Evolutionary conservation across 2,329 filamentous ascomycete genomes (phyloP), one percentile per base, ranked within the genome.

Genomic region (Gaeumannomyces sp.): DNA sequence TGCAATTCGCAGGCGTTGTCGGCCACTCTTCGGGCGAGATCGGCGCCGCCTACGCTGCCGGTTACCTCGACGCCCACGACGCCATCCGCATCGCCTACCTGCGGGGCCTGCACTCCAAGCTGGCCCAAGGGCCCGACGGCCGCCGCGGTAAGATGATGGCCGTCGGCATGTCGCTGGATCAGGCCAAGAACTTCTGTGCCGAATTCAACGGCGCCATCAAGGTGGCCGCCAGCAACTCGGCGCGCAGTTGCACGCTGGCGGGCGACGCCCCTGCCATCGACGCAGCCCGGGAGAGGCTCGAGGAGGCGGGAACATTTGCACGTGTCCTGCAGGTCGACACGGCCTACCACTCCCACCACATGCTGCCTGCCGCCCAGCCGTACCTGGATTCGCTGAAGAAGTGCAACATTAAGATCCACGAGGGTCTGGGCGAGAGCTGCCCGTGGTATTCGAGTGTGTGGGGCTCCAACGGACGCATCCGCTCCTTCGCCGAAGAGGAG

Each of bases 211-310:
- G 61, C 2, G 14, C 16, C 16, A 2, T 45, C 10, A 22, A 14
- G 28, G 45, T 45, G 16, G 62, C 62, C 5, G 31, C 56, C 2
- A 11, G 11, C 45, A 64, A 64, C 19, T 35, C 45, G 35, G 4
- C 27, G 13, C 13, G 7, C 10, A 81, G 77, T 14, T 72, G 77
- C 27, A 83, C 80, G 0, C 68, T 83, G 4, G 81, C 80, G 2
- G 80, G 80, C 0, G 72, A 75, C 31, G 66, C 66, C 0, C 69
- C 72, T 6, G 67, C 64, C 1, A 53, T 68, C 16, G 35, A 62
- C 4, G 61, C 62, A 53, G 61, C 63, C 7, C 53, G 59, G 2
- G 71, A 72, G 22, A 72, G 62, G 13, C 61, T 68, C 7, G 45
- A 62, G 8, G 62, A 31, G 13, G 56, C 28, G 4, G 61, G 63